Conservation (phyloP, 2,329 filamentous ascomycete genomes). For the Aspergillus sp. region DNA sequence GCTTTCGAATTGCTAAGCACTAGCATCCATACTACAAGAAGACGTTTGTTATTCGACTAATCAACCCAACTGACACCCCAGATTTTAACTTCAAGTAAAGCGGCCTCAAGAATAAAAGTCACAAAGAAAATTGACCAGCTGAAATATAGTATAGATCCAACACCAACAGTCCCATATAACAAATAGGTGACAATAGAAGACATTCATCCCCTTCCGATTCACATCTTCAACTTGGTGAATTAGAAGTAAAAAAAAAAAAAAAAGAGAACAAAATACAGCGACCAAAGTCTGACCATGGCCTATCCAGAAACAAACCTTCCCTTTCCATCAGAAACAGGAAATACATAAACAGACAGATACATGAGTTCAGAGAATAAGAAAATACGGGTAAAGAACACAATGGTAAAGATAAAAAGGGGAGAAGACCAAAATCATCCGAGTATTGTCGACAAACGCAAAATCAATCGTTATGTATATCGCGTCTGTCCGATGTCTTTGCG, state of each 20-base stretch:
- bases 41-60: too few relatives aligned
- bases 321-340: constrained; percentile 16
- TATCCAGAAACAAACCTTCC: constrained; percentile 20
- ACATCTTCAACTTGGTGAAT: constrained; percentile 15
- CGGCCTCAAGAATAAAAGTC: not conserved
- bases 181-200: constrained; percentile 7
- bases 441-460: not conserved
- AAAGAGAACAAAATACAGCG: constrained; percentile 9
- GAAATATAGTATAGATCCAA: constrained; percentile 10
- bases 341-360: constrained; percentile 22
- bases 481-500: constrained; percentile 7
- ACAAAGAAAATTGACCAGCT: constrained; percentile 4
- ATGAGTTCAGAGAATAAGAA: constrained; percentile 25
- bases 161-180: constrained; percentile 13
- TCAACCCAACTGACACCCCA: too few relatives aligned
- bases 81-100: too few relatives aligned
- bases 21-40: too few relatives aligned
- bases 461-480: not conserved
- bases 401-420: constrained; percentile 20
- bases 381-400: constrained; percentile 20
- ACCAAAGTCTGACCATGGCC: constrained; percentile 21
- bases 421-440: constrained; percentile 3
- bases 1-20: too few relatives aligned
- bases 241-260: constrained; percentile 11
- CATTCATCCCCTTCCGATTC: not conserved